These are phyloP conservation scores for Alternaria panax DNA, from an alignment of 2,329 filamentous ascomycete genomes.

Conservation along the genomic window DNA sequence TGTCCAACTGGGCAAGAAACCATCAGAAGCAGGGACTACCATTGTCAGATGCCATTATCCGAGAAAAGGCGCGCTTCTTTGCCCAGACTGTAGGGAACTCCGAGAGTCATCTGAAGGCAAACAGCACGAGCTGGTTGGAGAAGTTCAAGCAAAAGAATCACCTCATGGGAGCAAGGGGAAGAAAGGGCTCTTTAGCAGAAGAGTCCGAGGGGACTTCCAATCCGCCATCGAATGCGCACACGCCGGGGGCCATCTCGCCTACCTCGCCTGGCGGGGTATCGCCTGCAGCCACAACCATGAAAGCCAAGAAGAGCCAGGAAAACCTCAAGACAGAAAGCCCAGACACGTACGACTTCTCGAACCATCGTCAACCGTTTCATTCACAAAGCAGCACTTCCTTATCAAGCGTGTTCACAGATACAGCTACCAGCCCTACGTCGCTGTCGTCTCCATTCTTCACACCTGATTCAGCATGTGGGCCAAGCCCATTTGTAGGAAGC, in stretches of 20 bases:
- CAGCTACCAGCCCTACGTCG: constrained; percentile 73
- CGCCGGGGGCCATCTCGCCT: constrained; percentile 73
- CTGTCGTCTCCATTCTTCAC: constrained; percentile 80
- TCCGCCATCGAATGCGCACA: constrained; percentile 65
- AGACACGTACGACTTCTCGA: constrained; percentile 66
- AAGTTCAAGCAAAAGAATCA: constrained; percentile 94
- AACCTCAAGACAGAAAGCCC: constrained; percentile 66
- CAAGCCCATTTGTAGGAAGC: constrained; percentile 67
- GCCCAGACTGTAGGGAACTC: constrained; percentile 74
- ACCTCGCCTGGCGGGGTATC: constrained; percentile 73
- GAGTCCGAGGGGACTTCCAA: constrained; percentile 71
- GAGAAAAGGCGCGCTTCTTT: constrained; percentile 84
- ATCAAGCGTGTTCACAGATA: constrained; percentile 71
- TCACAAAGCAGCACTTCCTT: constrained; percentile 72
- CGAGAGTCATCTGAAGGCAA: constrained; percentile 73
- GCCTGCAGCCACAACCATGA: constrained; percentile 70
- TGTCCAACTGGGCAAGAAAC: constrained; percentile 86
- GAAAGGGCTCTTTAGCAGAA: constrained; percentile 66
- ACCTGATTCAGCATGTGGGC: constrained; percentile 70
- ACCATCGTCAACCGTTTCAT: constrained; percentile 69
- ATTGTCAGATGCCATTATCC: constrained; percentile 80
- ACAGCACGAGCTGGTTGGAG: constrained; percentile 83
- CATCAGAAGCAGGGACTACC: constrained; percentile 77
- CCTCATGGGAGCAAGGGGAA: constrained; percentile 61
- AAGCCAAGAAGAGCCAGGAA: constrained; percentile 72